Conservation (phyloP, 805 yeast genomes). For the Kockiozyma suomiensis region DNA sequence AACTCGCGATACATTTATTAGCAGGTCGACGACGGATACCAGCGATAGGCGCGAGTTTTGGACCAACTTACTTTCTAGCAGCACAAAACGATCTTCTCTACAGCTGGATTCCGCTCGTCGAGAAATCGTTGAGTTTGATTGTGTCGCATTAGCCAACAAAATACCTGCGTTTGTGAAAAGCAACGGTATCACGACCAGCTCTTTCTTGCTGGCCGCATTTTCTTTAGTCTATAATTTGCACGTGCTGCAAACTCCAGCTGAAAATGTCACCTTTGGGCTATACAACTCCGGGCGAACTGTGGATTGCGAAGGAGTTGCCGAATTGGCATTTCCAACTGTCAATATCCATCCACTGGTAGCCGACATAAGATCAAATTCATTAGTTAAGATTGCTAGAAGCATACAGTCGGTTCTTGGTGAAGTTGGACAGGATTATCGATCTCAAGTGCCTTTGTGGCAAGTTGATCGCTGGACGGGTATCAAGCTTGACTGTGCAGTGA, state of each 20-base stretch:
- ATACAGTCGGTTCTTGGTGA: conserved; percentile 19
- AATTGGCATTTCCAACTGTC: conserved; percentile 28
- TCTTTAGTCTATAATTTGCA: conserved; percentile 4
- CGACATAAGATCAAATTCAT: background rate
- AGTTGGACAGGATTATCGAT: conserved; percentile 10
- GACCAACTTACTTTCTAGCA: background rate
- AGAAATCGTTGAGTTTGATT: background rate
- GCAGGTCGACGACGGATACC: background rate
- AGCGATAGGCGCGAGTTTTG: background rate
- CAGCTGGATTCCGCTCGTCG: background rate
- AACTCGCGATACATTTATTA: background rate
- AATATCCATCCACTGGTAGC: conserved; percentile 34
- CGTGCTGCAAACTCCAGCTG: background rate
- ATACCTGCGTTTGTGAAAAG: background rate
- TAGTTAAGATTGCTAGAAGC: conserved; percentile 10
- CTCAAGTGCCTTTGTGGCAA: conserved; percentile 26
- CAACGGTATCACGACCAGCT: background rate
- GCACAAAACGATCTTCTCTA: too few species aligned
- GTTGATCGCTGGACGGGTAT: conserved; percentile 28
- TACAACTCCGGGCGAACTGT: conserved; percentile 35
- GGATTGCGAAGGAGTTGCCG: conserved; percentile 7
- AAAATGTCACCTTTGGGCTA: conserved; percentile 27
- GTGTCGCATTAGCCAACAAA: background rate
- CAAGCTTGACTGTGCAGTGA: conserved; percentile 27
- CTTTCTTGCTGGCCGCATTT: conserved; percentile 25